Evolutionary conservation across 208 protist species (phyloP).

Genomic region (Leishmania turanica): DNA sequence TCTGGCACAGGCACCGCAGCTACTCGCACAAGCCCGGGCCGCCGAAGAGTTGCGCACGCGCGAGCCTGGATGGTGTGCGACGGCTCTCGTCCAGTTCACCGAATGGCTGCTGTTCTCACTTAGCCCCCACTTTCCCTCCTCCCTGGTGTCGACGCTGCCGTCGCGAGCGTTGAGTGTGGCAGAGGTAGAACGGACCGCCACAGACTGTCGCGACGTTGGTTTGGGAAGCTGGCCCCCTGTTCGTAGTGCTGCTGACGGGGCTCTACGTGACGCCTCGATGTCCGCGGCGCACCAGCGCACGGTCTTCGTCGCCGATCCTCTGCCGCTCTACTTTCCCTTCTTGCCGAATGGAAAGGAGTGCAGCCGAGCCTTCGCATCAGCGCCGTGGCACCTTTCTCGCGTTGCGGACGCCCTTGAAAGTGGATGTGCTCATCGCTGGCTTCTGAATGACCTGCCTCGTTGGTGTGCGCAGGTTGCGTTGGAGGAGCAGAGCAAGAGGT

Average conservation of each 20-base stretch:
- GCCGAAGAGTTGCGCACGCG: constrained; percentile 19
- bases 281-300: background rate
- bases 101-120: too few relatives aligned
- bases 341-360: background rate
- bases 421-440: constrained; percentile 68
- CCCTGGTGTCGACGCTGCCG: background rate
- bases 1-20: background rate
- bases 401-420: constrained; percentile 10
- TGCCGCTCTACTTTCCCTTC: constrained; percentile 27
- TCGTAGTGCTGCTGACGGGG: background rate
- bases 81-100: constrained; percentile 16
- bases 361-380: background rate
- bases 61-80: constrained; percentile 39
- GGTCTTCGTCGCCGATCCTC: constrained; percentile 3
- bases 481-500: constrained; percentile 45
- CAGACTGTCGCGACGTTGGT: background rate
- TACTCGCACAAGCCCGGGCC: constrained; percentile 6
- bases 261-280: background rate
- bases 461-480: constrained; percentile 40
- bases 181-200: background rate
- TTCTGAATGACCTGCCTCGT: constrained; percentile 48
- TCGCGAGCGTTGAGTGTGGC: constrained; percentile 14
- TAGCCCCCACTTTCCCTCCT: background rate
- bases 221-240: background rate
- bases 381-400: background rate